phyloP scores from a whole-genome alignment of 2,329 filamentous ascomycete species.

The Balansia obtecta region DNA sequence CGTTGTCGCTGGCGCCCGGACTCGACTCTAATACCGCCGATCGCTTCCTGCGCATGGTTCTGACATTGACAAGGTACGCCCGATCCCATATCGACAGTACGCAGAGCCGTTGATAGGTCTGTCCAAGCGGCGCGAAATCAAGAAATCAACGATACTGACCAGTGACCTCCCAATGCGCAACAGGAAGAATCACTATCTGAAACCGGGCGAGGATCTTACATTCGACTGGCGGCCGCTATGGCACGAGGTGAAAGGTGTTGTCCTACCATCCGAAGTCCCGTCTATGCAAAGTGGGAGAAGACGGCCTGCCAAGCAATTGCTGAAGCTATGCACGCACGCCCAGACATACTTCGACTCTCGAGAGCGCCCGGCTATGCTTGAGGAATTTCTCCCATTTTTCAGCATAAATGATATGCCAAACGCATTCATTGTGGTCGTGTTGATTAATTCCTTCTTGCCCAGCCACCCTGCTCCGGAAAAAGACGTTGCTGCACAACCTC shows the following conservation, averaged over 20 bases:
- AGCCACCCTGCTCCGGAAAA: conserved; percentile 65
- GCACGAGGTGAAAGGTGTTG: conserved; percentile 82
- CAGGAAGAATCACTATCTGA: conserved; percentile 91
- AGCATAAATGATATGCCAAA: conserved; percentile 86
- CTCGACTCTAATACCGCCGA: conserved; percentile 73
- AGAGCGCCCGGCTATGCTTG: conserved; percentile 69
- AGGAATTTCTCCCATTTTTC: conserved; percentile 76
- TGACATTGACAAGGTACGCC: conserved; percentile 80
- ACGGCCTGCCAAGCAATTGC: conserved; percentile 51
- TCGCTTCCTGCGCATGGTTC: conserved; percentile 92
- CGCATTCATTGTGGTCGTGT: conserved; percentile 82
- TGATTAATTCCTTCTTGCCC: conserved; percentile 78
- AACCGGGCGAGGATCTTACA: conserved; percentile 75
- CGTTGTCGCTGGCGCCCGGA: conserved; percentile 80
- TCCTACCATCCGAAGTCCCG: conserved; percentile 74
- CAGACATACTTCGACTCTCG: conserved; percentile 87
- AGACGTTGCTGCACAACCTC: conserved; percentile 66
- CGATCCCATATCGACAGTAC: not conserved
- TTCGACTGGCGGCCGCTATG: conserved; percentile 91
- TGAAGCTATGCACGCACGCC: conserved; percentile 81
- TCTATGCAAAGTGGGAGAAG: conserved; percentile 44
- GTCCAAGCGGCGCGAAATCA: conserved; percentile 1
- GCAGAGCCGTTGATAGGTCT: not conserved
- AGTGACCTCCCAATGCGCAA: not conserved
- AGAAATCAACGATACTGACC: not conserved